phyloP scores from a whole-genome alignment of 192 early-diverging fungal genomes.

The Linderina pennispora region DNA sequence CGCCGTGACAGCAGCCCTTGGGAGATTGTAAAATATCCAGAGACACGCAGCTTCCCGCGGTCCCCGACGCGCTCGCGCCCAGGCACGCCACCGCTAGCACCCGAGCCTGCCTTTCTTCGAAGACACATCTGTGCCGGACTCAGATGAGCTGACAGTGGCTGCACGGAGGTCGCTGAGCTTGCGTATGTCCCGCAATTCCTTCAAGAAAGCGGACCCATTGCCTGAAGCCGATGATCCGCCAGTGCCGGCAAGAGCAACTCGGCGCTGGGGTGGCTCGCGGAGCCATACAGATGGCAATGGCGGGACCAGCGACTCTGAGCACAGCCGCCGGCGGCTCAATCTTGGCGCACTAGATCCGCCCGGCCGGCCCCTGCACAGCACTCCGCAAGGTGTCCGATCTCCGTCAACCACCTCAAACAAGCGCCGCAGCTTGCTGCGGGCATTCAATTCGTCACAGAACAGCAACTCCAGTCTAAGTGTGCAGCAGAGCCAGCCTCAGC shows the following conservation, averaged over 20 bases:
- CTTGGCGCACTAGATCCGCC: no score
- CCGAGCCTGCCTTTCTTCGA: conserved; percentile 24
- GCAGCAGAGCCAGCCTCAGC: no score
- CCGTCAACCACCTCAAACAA: no score
- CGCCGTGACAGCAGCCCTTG: conserved; percentile 20
- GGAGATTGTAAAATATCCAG: conserved; percentile 29
- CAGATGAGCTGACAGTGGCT: conserved; percentile 31
- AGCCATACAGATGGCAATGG: no score
- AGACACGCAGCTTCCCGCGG: conserved; percentile 15
- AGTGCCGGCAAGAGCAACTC: no score
- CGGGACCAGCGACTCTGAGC: no score
- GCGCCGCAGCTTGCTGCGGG: conserved; percentile 30
- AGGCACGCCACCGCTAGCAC: conserved; percentile 12
- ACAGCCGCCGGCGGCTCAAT: no score
- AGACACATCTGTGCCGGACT: conserved; percentile 30
- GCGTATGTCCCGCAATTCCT: conserved; percentile 33
- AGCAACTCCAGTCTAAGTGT: no score
- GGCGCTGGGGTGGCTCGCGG: no score
- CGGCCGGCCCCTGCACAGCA: no score
- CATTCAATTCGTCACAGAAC: no score
- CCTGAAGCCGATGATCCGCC: conserved; percentile 27
- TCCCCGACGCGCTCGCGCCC: conserved; percentile 24
- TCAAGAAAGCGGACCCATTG: conserved; percentile 32
- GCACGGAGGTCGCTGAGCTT: conserved; percentile 35
- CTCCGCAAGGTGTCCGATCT: no score